phyloP scores from a whole-genome alignment of 768 basidiomycete species.

The Pleurotus giganteus region DNA sequence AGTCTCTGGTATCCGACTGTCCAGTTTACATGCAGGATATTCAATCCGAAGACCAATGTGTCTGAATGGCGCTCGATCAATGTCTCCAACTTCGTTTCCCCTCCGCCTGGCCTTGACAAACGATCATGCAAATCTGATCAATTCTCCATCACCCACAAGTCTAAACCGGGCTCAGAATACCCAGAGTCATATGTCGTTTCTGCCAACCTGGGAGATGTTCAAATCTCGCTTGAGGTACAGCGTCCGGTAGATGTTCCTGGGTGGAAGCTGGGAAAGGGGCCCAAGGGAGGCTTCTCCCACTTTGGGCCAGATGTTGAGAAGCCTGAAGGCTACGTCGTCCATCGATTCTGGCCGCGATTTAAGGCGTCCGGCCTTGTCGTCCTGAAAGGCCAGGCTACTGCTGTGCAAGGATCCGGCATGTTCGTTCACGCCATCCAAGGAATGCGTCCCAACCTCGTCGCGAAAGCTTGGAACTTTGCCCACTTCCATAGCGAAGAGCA shows the following conservation, averaged over 20 bases:
- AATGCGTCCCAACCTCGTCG: conserved; percentile 94
- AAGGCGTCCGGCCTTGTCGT: conserved; percentile 66
- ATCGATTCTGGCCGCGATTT: conserved; percentile 86
- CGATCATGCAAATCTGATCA: conserved; percentile 85
- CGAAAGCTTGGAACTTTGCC: conserved; percentile 92
- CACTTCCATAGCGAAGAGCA: conserved; percentile 80
- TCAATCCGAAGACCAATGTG: conserved; percentile 73
- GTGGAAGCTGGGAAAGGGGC: conserved; percentile 88
- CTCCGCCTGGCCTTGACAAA: conserved; percentile 76
- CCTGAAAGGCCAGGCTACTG: conserved; percentile 56
- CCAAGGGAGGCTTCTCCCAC: conserved; percentile 86
- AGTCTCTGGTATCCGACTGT: conserved; percentile 94
- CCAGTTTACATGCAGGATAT: conserved; percentile 90
- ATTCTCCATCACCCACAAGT: conserved; percentile 71
- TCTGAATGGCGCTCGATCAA: conserved; percentile 86
- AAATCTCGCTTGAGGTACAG: conserved; percentile 71
- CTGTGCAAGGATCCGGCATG: conserved; percentile 70
- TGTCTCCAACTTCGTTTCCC: conserved; percentile 73
- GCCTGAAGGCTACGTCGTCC: conserved; percentile 83
- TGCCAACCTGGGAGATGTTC: conserved; percentile 80
- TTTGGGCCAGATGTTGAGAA: conserved; percentile 70
- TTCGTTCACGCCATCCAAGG: conserved; percentile 97
- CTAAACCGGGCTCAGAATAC: conserved; percentile 50
- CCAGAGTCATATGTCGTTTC: conserved; percentile 79
- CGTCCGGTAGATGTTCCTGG: conserved; percentile 75